A percentile compares a stretch with the other conserved stretches of the same genome.
Conservation (phyloP, 2,329 filamentous ascomycete genomes). For the Scedosporium minutisporum region DNA sequence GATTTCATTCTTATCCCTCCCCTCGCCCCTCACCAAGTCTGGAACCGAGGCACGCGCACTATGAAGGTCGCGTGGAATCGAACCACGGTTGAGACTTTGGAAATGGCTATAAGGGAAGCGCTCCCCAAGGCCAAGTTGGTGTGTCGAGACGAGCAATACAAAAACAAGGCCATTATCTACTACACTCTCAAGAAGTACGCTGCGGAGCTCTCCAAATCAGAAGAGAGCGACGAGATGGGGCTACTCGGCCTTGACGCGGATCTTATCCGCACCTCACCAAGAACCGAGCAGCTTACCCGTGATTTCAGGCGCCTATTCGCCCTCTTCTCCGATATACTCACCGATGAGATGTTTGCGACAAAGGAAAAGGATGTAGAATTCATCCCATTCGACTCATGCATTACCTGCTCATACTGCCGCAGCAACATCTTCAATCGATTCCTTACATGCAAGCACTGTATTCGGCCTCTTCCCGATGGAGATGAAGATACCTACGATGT, state of each 20-base stretch:
- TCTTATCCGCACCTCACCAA: constrained; percentile 28
- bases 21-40: constrained; percentile 90
- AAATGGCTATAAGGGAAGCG: constrained; percentile 76
- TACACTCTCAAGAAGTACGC: constrained; percentile 76
- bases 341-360: constrained; percentile 76
- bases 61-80: constrained; percentile 99
- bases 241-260: constrained; percentile 39
- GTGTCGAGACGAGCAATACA: constrained; percentile 96
- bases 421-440: constrained; percentile 98
- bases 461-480: constrained; percentile 54
- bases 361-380: constrained; percentile 65
- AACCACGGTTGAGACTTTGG: constrained; percentile 83
- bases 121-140: constrained; percentile 82
- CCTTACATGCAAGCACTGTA: constrained; percentile 79
- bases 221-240: constrained; percentile 37
- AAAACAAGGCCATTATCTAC: constrained; percentile 93
- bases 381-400: constrained; percentile 75
- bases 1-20: constrained; percentile 93
- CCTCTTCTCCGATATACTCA: constrained; percentile 67
- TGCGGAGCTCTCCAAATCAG: constrained; percentile 37
- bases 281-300: constrained; percentile 59
- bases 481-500: constrained; percentile 85
- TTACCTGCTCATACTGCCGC: constrained; percentile 92
- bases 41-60: constrained; percentile 91
- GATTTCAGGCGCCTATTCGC: constrained; percentile 76